Base-by-base conservation (phyloP, 805 yeast species). In the Wickerhamomyces subpelliculosus region DNA sequence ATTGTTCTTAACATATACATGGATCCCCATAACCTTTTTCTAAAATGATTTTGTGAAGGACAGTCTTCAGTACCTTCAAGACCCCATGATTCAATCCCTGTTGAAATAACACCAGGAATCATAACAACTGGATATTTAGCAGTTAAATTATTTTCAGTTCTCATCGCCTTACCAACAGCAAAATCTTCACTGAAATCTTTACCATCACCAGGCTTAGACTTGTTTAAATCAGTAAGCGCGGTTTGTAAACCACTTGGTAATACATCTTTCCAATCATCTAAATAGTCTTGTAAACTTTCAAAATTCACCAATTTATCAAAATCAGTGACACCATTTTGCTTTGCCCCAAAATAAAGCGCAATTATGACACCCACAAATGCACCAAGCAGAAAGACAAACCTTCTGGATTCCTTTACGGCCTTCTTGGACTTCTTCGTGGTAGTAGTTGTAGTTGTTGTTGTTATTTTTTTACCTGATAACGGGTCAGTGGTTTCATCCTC, bases 11-110 rank as follows among this genome's bases (percentile, higher is more conserved):
- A 63, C 98, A 93, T 93, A 56, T 85, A 88, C 66, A 88, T 89
- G 0, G 96, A 86, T 0, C 98, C 98, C 98, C 98, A 93, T 40
- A 93, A 59, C 47, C 97, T 68, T 55, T 88, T 89, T 36, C 98
- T 70, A 64, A 90, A 93, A 59, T 90, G 94, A 9, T 79, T 71
- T 42, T 80, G 75, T 27, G 87, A 73, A 4, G 95, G 93, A 58
- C 98, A 93, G 7, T 80, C 93, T 3, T 67, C 74, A 5, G 81
- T 72, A 10, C 88, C 88, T 25, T 67, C 72, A 3, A 85, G 66
- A 0, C 95, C 82, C 98, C 98, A 93, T 35, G 88, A 80, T 60
- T 93, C 98, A 27, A 93, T 68, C 4, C 97, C 97, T 0, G 97
- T 89, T 23, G 96, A 84, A 38, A 86, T 85, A 12, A 90, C 97